Evolutionary conservation across 257 asterid species (phyloP), one percentile per base, ranked within the genome.

Genomic region (Ilex asprella): DNA sequence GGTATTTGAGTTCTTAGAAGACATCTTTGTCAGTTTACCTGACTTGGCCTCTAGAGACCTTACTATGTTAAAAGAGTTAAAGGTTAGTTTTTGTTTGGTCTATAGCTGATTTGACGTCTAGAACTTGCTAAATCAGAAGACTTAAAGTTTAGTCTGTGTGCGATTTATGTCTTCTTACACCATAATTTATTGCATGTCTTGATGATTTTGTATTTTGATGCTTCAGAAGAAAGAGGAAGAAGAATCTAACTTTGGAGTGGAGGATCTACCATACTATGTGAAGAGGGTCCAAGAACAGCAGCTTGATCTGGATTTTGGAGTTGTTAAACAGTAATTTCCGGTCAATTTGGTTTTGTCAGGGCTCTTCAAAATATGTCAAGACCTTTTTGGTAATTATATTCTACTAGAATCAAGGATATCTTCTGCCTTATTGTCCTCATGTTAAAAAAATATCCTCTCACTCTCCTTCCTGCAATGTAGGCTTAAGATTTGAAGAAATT

Each of bases 1-100:
- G 99, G 95, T 86, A 60, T 77, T 86, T 64, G 96, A 89, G 75
- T 89, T 92, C 78, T 74, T 92, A 68, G 97, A 92, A 82, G 81
- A 79, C 62, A 63, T 92, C 56, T 92, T 97, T 46, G 87, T 69
- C 58, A 82, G 87, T 79, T 75, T 92, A 78, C 83, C 81, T 39
- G 97, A 85, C 63, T 75, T 80, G 62, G 99, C 99, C 55, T 76
- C 83, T 30, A 75, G 77, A 71, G 99, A 92, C 71, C 97, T 92
- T 65, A 69, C 77, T 56, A 65, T 81, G 69, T 75, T 92, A n/a
- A n/a, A n/a, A n/a, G n/a, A n/a, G n/a, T n/a, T n/a, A n/a, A n/a
- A n/a, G n/a, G n/a, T n/a, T n/a, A n/a, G n/a, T n/a, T n/a, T n/a
- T n/a, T n/a, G n/a, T n/a, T n/a, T n/a, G n/a, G n/a, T n/a, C n/a